phyloP scores from a whole-genome alignment of 2,329 filamentous ascomycete genomes.

The Boeremia exigua region DNA sequence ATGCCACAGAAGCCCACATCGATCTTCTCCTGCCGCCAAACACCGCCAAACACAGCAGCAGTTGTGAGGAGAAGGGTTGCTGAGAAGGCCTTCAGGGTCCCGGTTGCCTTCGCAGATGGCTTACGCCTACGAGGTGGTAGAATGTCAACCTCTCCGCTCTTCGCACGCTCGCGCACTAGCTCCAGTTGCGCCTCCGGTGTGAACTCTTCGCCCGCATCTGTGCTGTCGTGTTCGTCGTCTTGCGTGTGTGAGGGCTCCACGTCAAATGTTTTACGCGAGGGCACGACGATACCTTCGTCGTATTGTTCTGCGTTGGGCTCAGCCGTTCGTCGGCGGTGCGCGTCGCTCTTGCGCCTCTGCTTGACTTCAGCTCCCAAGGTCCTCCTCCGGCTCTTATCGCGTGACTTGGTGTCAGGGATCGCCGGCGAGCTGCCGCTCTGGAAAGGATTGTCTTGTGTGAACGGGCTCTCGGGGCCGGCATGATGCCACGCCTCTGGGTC shows the following conservation, averaged over 20 bases:
- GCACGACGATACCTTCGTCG: conserved; percentile 60
- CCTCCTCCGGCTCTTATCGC: conserved; percentile 57
- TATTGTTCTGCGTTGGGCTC: conserved; percentile 52
- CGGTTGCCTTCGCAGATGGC: conserved; percentile 48
- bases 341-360: conserved; percentile 53
- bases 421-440: conserved; percentile 81
- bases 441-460: conserved; percentile 91
- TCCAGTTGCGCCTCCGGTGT: conserved; percentile 86
- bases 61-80: conserved; percentile 74
- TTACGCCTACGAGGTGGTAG: conserved; percentile 47
- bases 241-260: conserved; percentile 57
- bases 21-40: conserved; percentile 96
- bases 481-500: conserved; percentile 58
- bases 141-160: conserved; percentile 60
- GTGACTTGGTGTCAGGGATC: conserved; percentile 40
- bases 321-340: conserved; percentile 51
- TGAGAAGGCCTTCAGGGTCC: conserved; percentile 68
- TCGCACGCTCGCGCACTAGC: conserved; percentile 71
- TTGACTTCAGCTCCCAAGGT: conserved; percentile 54
- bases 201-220: conserved; percentile 87
- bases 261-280: conserved; percentile 65
- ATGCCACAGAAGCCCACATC: conserved; percentile 93
- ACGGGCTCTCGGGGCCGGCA: conserved; percentile 67
- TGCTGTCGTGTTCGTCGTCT: conserved; percentile 45
- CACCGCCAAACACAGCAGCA: conserved; percentile 74